Conservation (phyloP, 306 rosid genomes). For the Begonia fuchsioides region DNA sequence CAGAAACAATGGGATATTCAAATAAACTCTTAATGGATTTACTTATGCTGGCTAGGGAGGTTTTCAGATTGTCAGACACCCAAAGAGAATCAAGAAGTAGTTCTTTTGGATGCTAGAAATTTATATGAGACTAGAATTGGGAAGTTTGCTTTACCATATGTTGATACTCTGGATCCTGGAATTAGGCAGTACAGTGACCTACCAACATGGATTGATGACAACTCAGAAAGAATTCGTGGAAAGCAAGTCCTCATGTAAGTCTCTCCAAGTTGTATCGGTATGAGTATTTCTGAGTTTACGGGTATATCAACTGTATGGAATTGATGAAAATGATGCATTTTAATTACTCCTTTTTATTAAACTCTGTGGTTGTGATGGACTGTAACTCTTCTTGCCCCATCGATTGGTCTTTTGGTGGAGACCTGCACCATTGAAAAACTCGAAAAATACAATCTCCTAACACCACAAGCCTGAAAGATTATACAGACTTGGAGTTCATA, state of each 20-base stretch:
- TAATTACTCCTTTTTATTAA: too few relatives aligned
- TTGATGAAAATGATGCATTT: too few relatives aligned
- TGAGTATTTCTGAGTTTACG: not conserved
- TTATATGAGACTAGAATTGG: conserved; percentile 90
- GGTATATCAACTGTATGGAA: too few relatives aligned
- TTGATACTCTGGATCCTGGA: conserved; percentile 63
- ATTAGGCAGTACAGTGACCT: conserved; percentile 89
- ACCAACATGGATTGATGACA: conserved; percentile 75
- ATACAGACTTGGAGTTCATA: too few relatives aligned
- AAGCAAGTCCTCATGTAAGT: conserved; percentile 71
- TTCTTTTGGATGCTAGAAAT: conserved; percentile 84
- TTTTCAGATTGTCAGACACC: conserved; percentile 25
- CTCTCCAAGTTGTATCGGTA: not conserved
- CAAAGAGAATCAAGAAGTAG: conserved; percentile 17
- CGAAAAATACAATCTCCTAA: too few relatives aligned
- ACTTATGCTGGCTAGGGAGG: conserved; percentile 12
- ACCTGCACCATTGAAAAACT: too few relatives aligned
- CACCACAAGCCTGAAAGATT: too few relatives aligned
- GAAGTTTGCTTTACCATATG: conserved; percentile 54
- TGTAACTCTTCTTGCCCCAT: too few relatives aligned
- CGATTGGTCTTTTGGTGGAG: too few relatives aligned
- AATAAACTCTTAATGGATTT: conserved; percentile 7
- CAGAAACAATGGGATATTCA: conserved; percentile 4
- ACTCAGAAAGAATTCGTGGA: conserved; percentile 47
- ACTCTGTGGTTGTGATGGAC: too few relatives aligned